Evolutionary conservation across 371 early-diverging fungal genomes (phyloP), one percentile per base, ranked within the genome.

Genomic region (Mortierella sp.): DNA sequence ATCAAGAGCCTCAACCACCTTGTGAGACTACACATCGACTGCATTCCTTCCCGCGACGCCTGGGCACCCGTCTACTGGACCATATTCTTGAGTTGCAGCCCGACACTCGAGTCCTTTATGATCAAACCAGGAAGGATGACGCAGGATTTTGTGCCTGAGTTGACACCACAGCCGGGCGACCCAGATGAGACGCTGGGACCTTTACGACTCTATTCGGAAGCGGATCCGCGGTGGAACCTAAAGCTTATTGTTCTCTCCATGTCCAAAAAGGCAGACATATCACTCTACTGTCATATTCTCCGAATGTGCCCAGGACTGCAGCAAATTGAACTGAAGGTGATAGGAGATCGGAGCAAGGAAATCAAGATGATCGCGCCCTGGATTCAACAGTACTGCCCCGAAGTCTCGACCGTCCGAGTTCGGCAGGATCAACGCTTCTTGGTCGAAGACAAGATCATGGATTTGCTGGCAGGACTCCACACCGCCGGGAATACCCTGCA

Each of bases 261-360:
- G 21, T 65, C 65, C 1, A 31, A 21, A 1, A 7, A 10, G 38
- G 65, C 65, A 9, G 65, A 65, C 65, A 65, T 38, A 19, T 38
- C 38, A 8, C 65, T 65, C 10, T 65, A 65, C 21, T 38, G 34
- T 65, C 65, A 65, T 38, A 65, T 65, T 24, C 65, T 65, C 10
- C 65, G 65, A 65, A 31, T 65, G 65, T 65, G 65, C 38, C 65
- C 65, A 65, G 14, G 65, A 38, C 38, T 65, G 16, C 65, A 65
- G 8, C 34, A 10, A 21, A 6, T 65, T 21, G 65, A 65, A 7
- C 24, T 65, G 38, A 21, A 19, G 38, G 8, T 65, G 21, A 16
- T 65, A 9, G 65, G 65, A 10, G 2, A 9, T 7, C 65, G 24
- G 2, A 21, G 34, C 21, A 21, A 34, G 24, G 38, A 65, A 38